Percentiles rank a stretch among this genome's conserved stretches.
phyloP scores from a whole-genome alignment of 495 filamentous ascomycete genomes.

The Xylaria acuta region DNA sequence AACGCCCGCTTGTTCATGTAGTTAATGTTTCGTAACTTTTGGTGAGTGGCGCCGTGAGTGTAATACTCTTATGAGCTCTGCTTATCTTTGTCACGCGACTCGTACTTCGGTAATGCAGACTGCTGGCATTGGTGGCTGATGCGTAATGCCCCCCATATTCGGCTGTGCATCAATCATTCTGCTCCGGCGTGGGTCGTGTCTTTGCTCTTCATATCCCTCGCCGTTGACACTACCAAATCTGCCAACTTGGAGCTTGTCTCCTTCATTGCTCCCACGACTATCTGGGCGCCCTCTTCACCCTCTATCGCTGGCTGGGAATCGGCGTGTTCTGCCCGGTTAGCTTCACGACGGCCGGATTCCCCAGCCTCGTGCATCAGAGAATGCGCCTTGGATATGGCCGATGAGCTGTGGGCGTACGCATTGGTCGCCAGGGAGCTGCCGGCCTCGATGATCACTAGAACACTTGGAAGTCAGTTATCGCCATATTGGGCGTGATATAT shows the following conservation, averaged over 20 bases:
- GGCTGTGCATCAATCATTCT: neutral
- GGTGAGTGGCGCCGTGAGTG: neutral
- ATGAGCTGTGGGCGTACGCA: constrained; percentile 22
- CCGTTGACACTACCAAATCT: constrained; percentile 31
- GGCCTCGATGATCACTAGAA: constrained; percentile 35
- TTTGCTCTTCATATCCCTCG: constrained; percentile 31
- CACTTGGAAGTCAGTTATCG: too few species aligned
- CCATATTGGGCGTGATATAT: too few species aligned
- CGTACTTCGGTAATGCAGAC: neutral
- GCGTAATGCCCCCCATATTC: neutral
- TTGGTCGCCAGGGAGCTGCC: constrained; percentile 29
- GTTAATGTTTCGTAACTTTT: neutral
- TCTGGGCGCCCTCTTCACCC: constrained; percentile 17
- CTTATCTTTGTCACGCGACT: neutral
- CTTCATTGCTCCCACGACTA: constrained; percentile 28
- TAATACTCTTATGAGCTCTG: neutral
- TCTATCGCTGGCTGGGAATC: neutral
- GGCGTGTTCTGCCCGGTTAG: constrained; percentile 5
- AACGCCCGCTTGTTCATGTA: neutral
- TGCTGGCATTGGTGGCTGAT: neutral
- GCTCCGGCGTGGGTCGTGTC: neutral
- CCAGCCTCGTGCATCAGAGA: constrained; percentile 25
- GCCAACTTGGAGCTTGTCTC: constrained; percentile 37
- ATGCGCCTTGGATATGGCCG: constrained; percentile 19
- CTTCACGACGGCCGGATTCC: constrained; percentile 16